Evolutionary conservation across 345 rosid species (phyloP).

Genomic region (Excoecaria agallocha): DNA sequence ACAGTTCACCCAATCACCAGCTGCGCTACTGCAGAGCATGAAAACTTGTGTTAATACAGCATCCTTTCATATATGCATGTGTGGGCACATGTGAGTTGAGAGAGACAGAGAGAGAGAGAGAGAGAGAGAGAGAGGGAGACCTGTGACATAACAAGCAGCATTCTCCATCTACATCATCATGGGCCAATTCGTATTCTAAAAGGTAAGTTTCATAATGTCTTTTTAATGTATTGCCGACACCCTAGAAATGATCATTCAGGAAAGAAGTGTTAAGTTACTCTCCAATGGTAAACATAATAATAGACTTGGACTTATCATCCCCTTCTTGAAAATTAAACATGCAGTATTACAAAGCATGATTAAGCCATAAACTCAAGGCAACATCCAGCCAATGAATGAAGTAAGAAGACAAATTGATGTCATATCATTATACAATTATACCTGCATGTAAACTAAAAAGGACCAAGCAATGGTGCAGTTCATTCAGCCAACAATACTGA

Average conservation of each 20-base stretch:
- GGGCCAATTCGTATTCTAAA: conserved; percentile 92
- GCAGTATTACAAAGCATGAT: too few species aligned
- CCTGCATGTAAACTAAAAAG: too few species aligned
- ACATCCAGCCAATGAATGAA: not conserved
- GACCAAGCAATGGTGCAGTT: too few species aligned
- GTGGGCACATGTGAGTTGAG: not conserved
- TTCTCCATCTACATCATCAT: conserved; percentile 97
- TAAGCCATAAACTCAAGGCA: not conserved
- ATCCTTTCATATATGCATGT: not conserved
- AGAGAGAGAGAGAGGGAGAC: too few species aligned
- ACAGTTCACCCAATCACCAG: conserved; percentile 99
- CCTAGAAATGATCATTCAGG: conserved; percentile 40
- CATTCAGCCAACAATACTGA: too few species aligned
- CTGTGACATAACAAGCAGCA: conserved; percentile 97
- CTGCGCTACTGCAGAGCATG: conserved; percentile 77
- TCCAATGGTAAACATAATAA: not conserved
- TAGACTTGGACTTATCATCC: not conserved
- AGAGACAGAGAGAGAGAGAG: too few species aligned
- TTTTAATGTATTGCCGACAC: conserved; percentile 93
- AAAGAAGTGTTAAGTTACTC: not conserved
- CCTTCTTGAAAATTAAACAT: too few species aligned
- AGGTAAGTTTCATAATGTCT: conserved; percentile 96
- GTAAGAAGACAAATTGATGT: too few species aligned
- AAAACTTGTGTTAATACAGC: conserved; percentile 25
- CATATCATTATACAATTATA: too few species aligned